Conservation (phyloP, 257 asterid genomes). For the Echites panduratus region DNA sequence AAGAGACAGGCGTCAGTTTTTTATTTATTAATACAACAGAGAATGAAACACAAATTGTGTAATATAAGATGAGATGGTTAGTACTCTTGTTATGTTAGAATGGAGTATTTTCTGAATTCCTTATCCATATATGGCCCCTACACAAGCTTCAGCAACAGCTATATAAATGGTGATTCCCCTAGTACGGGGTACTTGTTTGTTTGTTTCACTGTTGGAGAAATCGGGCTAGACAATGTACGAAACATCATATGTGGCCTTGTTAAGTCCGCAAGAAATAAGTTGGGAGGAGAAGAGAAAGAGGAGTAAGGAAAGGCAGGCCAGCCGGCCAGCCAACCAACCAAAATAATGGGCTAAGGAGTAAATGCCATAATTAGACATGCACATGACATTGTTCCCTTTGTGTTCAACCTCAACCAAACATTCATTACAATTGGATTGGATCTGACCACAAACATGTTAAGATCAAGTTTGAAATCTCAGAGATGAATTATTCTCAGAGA, state of each 20-base stretch:
- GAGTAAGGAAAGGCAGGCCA: too few relatives aligned
- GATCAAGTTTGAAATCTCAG: not conserved
- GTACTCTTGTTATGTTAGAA: too few relatives aligned
- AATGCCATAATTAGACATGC: constrained; percentile 14
- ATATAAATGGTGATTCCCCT: too few relatives aligned
- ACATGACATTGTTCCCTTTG: constrained; percentile 14
- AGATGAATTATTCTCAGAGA: not conserved
- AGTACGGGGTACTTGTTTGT: too few relatives aligned
- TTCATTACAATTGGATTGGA: not conserved
- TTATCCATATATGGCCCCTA: not conserved
- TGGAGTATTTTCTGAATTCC: not conserved
- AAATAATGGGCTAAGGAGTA: constrained; percentile 8
- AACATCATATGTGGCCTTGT: not conserved
- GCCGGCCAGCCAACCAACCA: not conserved
- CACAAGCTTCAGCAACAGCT: not conserved
- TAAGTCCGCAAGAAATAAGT: not conserved
- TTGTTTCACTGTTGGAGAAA: too few relatives aligned
- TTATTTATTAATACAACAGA: too few relatives aligned
- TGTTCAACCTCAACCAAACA: not conserved
- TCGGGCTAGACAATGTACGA: too few relatives aligned
- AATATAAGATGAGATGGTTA: too few relatives aligned
- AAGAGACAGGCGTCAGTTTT: too few relatives aligned
- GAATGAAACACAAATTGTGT: too few relatives aligned
- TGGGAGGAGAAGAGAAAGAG: not conserved
- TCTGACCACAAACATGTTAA: constrained; percentile 8